Conservation (phyloP, 768 basidiomycete genomes). For the Hygrophorus russula region DNA sequence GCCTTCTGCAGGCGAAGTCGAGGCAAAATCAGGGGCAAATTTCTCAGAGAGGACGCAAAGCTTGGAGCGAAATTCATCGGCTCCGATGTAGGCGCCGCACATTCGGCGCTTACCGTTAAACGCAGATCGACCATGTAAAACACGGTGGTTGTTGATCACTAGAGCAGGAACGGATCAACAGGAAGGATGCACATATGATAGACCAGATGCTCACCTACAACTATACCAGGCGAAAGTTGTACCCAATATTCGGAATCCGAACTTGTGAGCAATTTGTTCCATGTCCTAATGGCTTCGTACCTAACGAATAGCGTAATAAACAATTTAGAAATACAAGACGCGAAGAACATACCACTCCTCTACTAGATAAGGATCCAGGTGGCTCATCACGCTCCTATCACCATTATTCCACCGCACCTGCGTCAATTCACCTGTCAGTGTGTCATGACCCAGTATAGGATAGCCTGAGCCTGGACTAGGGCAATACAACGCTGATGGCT, state of each 20-base stretch:
- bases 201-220: constrained; percentile 47
- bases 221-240: constrained; percentile 78
- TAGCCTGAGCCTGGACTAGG: constrained; percentile 50
- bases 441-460: constrained; percentile 64
- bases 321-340: neutral
- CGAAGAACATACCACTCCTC: constrained; percentile 52
- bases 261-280: constrained; percentile 67
- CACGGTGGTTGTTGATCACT: constrained; percentile 91
- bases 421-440: constrained; percentile 42
- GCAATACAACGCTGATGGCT: constrained; percentile 41
- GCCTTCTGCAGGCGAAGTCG: neutral
- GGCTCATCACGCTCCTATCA: constrained; percentile 74
- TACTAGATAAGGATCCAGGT: constrained; percentile 45
- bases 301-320: constrained; percentile 18
- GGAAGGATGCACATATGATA: neutral
- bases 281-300: constrained; percentile 73
- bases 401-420: constrained; percentile 94
- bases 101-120: constrained; percentile 83
- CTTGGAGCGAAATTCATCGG: constrained; percentile 83
- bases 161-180: neutral
- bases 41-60: constrained; percentile 56
- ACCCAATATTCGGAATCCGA: constrained; percentile 88
- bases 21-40: constrained; percentile 28
- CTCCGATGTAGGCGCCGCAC: constrained; percentile 92
- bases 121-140: constrained; percentile 87